These are phyloP conservation scores for Medicago truncatula DNA, from an alignment of 306 rosid species.

Conservation along the genomic window DNA sequence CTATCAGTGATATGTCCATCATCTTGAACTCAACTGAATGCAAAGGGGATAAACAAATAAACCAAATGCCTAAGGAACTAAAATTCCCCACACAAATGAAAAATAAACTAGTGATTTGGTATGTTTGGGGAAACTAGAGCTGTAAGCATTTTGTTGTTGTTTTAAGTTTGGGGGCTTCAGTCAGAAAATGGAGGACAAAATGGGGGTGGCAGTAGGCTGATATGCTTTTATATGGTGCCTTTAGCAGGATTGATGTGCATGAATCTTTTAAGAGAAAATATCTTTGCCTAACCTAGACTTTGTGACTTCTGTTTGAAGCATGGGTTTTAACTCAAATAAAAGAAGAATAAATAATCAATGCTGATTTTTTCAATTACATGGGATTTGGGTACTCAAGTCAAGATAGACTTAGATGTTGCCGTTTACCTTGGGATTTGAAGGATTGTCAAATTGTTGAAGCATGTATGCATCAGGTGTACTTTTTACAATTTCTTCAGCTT, in stretches of 20 bases:
- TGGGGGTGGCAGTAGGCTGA: not conserved
- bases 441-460: slow-evolving; percentile 99
- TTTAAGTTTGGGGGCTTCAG: not conserved
- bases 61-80: not conserved
- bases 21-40: slow-evolving; percentile 30
- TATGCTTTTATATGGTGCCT: slow-evolving; percentile 7
- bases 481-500: slow-evolving; percentile 90
- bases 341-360: slow-evolving; percentile 24
- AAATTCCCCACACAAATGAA: not conserved
- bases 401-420: slow-evolving; percentile 30
- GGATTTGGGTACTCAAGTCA: slow-evolving; percentile 24
- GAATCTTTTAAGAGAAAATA: slow-evolving; percentile 3
- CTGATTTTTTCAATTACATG: slow-evolving; percentile 6
- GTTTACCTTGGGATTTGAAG: slow-evolving; percentile 96
- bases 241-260: slow-evolving; percentile 12
- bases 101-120: not conserved
- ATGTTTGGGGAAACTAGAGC: slow-evolving; percentile 5
- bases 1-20: slow-evolving; percentile 33
- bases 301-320: slow-evolving; percentile 24
- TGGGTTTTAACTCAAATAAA: slow-evolving; percentile 29
- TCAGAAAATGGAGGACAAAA: slow-evolving; percentile 27
- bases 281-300: slow-evolving; percentile 25
- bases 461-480: slow-evolving; percentile 83
- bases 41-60: slow-evolving; percentile 14
- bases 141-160: too few relatives aligned